A percentile compares a stretch with the other conserved stretches of the same genome.
Conservation (phyloP, 305 asterid species). For the Ajuga reptans region DNA sequence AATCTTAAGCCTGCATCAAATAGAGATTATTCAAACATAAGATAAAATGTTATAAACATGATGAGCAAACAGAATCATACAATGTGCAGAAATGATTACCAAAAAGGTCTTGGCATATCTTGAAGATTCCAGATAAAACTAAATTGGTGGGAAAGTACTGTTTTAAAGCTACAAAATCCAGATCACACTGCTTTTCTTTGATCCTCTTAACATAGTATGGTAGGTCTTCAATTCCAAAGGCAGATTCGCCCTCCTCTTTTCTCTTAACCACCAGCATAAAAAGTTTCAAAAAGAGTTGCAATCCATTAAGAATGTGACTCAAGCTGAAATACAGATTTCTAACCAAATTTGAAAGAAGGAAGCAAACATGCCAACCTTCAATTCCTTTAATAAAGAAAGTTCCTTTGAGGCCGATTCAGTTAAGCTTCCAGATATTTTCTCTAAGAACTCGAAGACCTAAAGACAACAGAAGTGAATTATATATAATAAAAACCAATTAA, state of each 20-base stretch:
- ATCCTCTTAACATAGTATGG: slow-evolving; percentile 65
- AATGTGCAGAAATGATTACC: slow-evolving; percentile 42
- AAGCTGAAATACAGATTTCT: slow-evolving; percentile 12
- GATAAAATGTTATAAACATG: slow-evolving; percentile 15
- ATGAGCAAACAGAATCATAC: slow-evolving; percentile 11
- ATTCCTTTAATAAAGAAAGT: slow-evolving; percentile 61
- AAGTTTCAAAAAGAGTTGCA: slow-evolving; percentile 19
- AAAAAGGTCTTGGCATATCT: slow-evolving; percentile 86
- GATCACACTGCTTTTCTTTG: slow-evolving; percentile 57
- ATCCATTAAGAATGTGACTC: neutral
- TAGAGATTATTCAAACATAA: slow-evolving; percentile 13
- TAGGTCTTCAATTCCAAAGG: slow-evolving; percentile 82
- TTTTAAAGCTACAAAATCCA: slow-evolving; percentile 73
- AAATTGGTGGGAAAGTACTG: slow-evolving; percentile 73
- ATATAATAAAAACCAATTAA: neutral
- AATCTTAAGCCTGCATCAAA: slow-evolving; percentile 62
- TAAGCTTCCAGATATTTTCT: slow-evolving; percentile 68
- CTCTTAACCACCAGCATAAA: slow-evolving; percentile 39
- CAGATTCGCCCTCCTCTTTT: slow-evolving; percentile 69
- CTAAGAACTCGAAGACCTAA: slow-evolving; percentile 85
- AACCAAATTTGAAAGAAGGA: slow-evolving; percentile 13
- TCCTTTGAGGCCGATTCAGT: slow-evolving; percentile 73
- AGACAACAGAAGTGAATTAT: slow-evolving; percentile 18
- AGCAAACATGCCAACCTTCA: slow-evolving; percentile 56
- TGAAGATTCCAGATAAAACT: slow-evolving; percentile 85